Conservation (phyloP, 352 stramenopile species). For the Achlya hypogyna region DNA sequence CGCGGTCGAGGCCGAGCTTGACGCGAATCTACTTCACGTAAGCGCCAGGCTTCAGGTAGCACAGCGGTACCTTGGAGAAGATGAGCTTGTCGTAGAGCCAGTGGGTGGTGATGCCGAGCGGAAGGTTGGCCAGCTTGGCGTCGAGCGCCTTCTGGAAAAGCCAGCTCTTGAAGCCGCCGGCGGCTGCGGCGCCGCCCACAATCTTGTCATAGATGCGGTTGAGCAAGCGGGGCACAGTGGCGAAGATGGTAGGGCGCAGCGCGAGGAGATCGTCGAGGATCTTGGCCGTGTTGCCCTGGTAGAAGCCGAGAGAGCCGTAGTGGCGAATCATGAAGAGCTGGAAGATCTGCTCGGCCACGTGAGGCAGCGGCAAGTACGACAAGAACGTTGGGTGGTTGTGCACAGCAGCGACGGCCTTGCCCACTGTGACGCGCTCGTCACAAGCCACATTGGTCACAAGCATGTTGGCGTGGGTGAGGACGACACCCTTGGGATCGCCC, state of each 20-base stretch:
- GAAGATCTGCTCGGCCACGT: conserved; percentile 94
- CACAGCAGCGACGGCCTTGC: conserved; percentile 52
- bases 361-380: conserved; percentile 93
- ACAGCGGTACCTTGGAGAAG: conserved; percentile 91
- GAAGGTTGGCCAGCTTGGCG: conserved; percentile 44
- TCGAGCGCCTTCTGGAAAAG: conserved; percentile 56
- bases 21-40: conserved; percentile 50
- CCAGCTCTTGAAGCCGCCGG: conserved; percentile 47
- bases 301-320: conserved; percentile 81
- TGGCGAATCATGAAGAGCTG: conserved; percentile 75
- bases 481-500: conserved; percentile 92
- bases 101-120: conserved; percentile 48
- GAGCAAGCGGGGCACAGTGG: conserved; percentile 90
- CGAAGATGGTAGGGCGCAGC: conserved; percentile 89
- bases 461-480: conserved; percentile 87
- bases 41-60: background rate
- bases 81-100: conserved; percentile 93
- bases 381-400: conserved; percentile 61
- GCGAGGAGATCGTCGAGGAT: conserved; percentile 92
- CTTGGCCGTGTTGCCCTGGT: conserved; percentile 82
- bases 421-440: conserved; percentile 30
- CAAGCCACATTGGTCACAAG: conserved; percentile 22
- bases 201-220: conserved; percentile 97
- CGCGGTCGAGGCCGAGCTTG: conserved; percentile 61
- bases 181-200: conserved; percentile 44